Conservation (phyloP, 306 rosid species). For the Dryas octopetala region DNA sequence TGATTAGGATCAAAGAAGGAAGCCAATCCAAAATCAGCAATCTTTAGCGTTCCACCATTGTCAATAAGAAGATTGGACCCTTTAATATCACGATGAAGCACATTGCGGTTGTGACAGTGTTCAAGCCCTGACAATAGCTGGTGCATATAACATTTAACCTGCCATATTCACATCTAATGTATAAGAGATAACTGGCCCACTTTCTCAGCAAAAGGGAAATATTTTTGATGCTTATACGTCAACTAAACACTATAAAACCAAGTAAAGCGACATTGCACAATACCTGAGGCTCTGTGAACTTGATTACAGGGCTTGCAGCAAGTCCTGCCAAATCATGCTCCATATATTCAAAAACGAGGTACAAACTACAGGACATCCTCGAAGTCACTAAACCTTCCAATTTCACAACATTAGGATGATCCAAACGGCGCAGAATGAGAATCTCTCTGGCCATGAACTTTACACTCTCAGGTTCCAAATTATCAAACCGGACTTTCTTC, state of each 20-base stretch:
- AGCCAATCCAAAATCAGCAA: constrained; percentile 95
- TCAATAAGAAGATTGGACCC: constrained; percentile 89
- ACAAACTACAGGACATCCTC: constrained; percentile 86
- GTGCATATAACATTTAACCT: constrained; percentile 87
- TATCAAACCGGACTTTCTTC: constrained; percentile 89
- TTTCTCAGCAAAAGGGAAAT: not conserved
- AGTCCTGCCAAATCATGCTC: constrained; percentile 96
- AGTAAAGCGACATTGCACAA: constrained; percentile 15
- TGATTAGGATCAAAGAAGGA: constrained; percentile 80
- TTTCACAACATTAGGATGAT: constrained; percentile 85
- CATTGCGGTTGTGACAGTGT: constrained; percentile 75
- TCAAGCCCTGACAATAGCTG: constrained; percentile 86
- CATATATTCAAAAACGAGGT: constrained; percentile 82
- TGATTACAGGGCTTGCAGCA: constrained; percentile 71
- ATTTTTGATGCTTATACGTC: constrained; percentile 6
- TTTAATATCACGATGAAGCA: constrained; percentile 87
- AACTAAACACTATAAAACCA: constrained; percentile 15
- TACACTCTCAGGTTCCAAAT: constrained; percentile 93
- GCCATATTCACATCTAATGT: constrained; percentile 31
- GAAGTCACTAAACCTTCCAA: constrained; percentile 92
- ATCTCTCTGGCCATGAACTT: constrained; percentile 92
- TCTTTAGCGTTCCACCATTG: constrained; percentile 73
- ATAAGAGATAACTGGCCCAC: constrained; percentile 29
- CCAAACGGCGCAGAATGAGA: constrained; percentile 76
- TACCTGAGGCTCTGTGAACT: constrained; percentile 88